Evolutionary conservation across 108 stramenopile genomes (phyloP).

Genomic region (Conticribra weissflogii): DNA sequence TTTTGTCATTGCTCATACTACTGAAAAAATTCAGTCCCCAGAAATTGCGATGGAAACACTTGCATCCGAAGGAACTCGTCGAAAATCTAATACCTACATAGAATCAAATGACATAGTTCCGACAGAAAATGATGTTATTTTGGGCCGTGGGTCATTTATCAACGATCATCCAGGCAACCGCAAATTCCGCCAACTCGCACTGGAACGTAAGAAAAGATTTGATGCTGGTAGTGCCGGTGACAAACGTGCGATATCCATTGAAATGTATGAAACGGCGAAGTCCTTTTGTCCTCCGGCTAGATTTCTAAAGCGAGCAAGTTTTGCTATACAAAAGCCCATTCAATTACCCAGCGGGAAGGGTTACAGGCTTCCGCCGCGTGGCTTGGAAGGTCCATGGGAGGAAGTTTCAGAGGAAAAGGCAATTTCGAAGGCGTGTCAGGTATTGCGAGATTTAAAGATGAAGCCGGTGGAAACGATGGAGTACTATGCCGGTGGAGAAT

Average conservation of each 20-base stretch:
- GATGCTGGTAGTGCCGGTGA: slow-evolving; percentile 63
- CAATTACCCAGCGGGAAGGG: slow-evolving; percentile 15
- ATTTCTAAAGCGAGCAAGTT: slow-evolving; percentile 26
- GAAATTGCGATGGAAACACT: no score
- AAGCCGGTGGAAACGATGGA: background rate
- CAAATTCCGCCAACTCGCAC: slow-evolving; percentile 55
- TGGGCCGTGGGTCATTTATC: slow-evolving; percentile 71
- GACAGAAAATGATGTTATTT: slow-evolving; percentile 58
- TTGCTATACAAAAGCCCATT: slow-evolving; percentile 16
- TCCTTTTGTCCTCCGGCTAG: slow-evolving; percentile 22
- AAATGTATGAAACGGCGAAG: slow-evolving; percentile 53
- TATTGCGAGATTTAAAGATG: slow-evolving; percentile 69
- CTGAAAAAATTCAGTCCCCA: no score
- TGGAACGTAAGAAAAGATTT: slow-evolving; percentile 62
- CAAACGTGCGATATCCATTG: slow-evolving; percentile 62
- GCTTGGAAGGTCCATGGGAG: slow-evolving; percentile 62
- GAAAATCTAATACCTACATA: background rate
- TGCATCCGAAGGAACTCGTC: background rate
- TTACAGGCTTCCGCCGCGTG: slow-evolving; percentile 32
- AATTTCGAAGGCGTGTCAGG: slow-evolving; percentile 77
- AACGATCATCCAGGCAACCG: slow-evolving; percentile 55
- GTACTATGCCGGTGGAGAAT: no score
- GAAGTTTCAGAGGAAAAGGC: slow-evolving; percentile 67
- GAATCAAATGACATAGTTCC: background rate
- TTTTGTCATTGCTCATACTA: no score